Evolutionary conservation across 768 basidiomycete genomes (phyloP).

Genomic region (Lentinula aciculospora): DNA sequence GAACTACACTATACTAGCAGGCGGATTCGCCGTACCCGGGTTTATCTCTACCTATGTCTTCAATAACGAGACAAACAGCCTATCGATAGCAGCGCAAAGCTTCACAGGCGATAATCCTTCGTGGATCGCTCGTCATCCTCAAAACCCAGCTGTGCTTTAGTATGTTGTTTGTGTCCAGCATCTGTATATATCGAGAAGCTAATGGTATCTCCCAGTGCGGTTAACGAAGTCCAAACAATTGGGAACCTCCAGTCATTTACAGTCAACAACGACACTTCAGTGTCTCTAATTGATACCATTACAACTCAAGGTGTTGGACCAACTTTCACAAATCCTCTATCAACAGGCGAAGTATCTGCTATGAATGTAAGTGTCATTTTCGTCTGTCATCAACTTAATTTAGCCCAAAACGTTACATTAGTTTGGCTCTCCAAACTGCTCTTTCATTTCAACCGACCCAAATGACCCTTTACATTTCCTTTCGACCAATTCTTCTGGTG

Average conservation of each 20-base stretch:
- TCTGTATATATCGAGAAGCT: background rate
- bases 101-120: slow-evolving; percentile 49
- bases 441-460: slow-evolving; percentile 30
- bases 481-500: slow-evolving; percentile 28
- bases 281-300: slow-evolving; percentile 43
- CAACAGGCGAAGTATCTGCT: slow-evolving; percentile 53
- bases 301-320: slow-evolving; percentile 47
- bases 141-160: slow-evolving; percentile 58
- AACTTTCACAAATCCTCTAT: slow-evolving; percentile 44
- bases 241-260: slow-evolving; percentile 55
- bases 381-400: no score
- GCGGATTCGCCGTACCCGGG: slow-evolving; percentile 44
- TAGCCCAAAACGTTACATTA: background rate
- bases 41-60: slow-evolving; percentile 64
- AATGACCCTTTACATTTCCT: slow-evolving; percentile 29
- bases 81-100: slow-evolving; percentile 43
- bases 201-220: slow-evolving; percentile 35
- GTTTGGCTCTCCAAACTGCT: slow-evolving; percentile 9
- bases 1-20: slow-evolving; percentile 62
- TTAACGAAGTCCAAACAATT: slow-evolving; percentile 43
- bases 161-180: slow-evolving; percentile 22
- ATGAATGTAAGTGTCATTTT: slow-evolving; percentile 36
- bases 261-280: slow-evolving; percentile 35
- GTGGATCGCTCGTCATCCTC: slow-evolving; percentile 56
- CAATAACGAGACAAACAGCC: slow-evolving; percentile 38